These are phyloP conservation scores for Aquilaria yunnanensis DNA, from an alignment of 345 rosid genomes.

Conservation along the genomic window DNA sequence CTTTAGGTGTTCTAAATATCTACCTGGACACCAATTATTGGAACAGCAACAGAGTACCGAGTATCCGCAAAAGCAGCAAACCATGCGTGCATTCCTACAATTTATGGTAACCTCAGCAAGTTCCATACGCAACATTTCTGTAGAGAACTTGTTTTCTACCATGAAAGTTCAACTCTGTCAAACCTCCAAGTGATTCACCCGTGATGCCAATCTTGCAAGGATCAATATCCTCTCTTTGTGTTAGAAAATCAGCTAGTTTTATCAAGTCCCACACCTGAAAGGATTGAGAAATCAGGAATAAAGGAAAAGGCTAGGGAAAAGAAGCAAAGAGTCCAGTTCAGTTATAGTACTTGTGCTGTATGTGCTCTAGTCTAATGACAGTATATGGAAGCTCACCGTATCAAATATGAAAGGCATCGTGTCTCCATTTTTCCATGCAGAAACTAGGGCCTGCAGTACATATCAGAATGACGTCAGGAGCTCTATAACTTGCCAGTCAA, in stretches of 20 bases:
- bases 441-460: conserved; percentile 68
- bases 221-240: conserved; percentile 71
- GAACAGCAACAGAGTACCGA: conserved; percentile 60
- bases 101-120: conserved; percentile 9
- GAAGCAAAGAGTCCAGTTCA: neutral
- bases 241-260: conserved; percentile 80
- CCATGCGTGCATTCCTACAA: conserved; percentile 96
- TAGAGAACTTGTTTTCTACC: conserved; percentile 6
- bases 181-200: conserved; percentile 95
- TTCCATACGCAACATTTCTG: neutral
- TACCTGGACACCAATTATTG: conserved; percentile 92
- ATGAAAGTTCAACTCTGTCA: conserved; percentile 1
- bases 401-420: conserved; percentile 93
- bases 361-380: neutral
- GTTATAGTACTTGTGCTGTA: neutral
- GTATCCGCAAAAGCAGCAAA: conserved; percentile 82
- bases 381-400: conserved; percentile 34
- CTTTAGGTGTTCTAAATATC: neutral
- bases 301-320: conserved; percentile 5
- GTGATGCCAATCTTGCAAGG: conserved; percentile 79
- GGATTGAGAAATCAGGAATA: conserved; percentile 3
- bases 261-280: conserved; percentile 86
- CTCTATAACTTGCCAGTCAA: no score
- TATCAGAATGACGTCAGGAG: conserved; percentile 9
- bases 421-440: conserved; percentile 79